Conservation (phyloP, 2,329 filamentous ascomycete genomes). For the Botrytis aclada region DNA sequence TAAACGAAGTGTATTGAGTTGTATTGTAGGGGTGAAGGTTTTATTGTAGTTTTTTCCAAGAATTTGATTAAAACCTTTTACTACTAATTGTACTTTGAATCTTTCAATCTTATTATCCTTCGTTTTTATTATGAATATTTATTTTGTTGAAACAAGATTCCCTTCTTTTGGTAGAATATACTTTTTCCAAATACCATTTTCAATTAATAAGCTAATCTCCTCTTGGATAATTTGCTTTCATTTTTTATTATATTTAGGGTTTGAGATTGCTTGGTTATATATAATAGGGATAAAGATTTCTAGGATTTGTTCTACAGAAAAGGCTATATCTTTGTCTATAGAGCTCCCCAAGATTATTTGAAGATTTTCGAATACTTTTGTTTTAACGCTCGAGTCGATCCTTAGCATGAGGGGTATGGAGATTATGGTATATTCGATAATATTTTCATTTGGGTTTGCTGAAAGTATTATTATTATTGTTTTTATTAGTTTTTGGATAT, state of each 20-base stretch:
- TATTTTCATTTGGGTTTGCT: no score
- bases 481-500: no score
- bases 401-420: no score
- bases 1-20: no score
- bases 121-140: background rate
- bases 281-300: background rate
- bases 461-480: no score
- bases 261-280: background rate
- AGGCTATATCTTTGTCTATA: no score
- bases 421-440: background rate
- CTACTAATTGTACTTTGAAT: background rate
- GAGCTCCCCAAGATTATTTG: no score
- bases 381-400: no score
- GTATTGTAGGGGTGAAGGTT: background rate
- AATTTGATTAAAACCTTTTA: background rate
- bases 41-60: background rate
- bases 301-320: background rate
- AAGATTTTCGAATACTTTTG: no score
- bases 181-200: no score
- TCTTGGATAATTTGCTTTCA: background rate
- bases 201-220: background rate
- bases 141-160: background rate
- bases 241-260: background rate
- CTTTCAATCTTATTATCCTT: background rate
- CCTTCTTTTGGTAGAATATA: background rate